These are phyloP conservation scores for Geotrichum carabidarum DNA, from an alignment of 1,139 yeast species.

Conservation along the genomic window DNA sequence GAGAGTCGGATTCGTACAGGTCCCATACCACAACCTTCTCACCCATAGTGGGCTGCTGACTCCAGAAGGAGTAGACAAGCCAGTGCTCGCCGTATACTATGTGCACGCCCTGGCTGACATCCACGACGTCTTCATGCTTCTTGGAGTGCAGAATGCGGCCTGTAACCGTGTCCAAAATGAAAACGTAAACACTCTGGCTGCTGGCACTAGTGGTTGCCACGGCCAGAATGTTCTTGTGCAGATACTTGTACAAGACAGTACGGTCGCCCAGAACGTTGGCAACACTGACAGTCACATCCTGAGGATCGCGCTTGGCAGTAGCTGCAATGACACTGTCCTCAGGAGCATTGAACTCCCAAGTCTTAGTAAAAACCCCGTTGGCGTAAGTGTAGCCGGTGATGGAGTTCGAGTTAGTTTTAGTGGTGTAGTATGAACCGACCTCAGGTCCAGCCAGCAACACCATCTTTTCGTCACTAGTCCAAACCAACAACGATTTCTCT, in stretches of 20 bases:
- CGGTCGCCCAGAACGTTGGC: constrained; percentile 70
- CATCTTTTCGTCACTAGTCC: constrained; percentile 22
- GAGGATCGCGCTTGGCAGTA: constrained; percentile 41
- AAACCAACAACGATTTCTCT: constrained; percentile 14
- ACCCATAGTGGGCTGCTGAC: constrained; percentile 48
- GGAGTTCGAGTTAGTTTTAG: constrained; percentile 17
- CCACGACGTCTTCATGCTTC: constrained; percentile 40
- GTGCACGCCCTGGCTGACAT: constrained; percentile 43
- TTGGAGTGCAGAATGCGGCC: constrained; percentile 57
- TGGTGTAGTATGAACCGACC: constrained; percentile 23
- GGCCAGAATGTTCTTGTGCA: constrained; percentile 64
- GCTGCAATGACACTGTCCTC: constrained; percentile 40
- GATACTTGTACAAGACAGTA: constrained; percentile 75
- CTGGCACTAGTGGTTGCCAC: constrained; percentile 38
- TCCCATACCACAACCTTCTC: constrained; percentile 70
- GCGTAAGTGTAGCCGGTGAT: constrained; percentile 25
- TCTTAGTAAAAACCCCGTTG: constrained; percentile 21
- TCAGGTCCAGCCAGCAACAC: constrained; percentile 15
- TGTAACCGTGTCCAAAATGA: constrained; percentile 60
- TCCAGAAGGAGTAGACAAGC: constrained; percentile 65
- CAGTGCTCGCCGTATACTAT: constrained; percentile 77
- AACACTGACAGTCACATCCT: constrained; percentile 52
- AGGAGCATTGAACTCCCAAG: constrained; percentile 29
- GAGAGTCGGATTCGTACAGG: constrained; percentile 58
- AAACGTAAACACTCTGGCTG: constrained; percentile 38